These are phyloP conservation scores for Gastrolobium bilobum DNA, from an alignment of 306 rosid genomes.

Conservation along the genomic window DNA sequence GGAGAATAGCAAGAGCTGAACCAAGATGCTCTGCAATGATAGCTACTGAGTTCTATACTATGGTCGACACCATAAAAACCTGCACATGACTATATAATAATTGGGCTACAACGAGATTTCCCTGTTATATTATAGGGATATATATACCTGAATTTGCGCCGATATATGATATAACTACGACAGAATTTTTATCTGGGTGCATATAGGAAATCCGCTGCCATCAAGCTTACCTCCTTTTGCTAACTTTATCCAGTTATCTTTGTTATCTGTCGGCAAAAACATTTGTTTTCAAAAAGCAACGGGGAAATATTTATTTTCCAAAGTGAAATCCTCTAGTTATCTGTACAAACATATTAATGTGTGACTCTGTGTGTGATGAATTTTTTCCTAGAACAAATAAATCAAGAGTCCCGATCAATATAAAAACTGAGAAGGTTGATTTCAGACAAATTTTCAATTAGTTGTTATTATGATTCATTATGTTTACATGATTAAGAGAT, in stretches of 20 bases:
- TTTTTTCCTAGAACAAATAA: no score
- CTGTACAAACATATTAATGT: no score
- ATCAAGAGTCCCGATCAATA: no score
- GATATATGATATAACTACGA: constrained; percentile 30
- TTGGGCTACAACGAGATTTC: constrained; percentile 44
- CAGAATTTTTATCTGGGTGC: constrained; percentile 38
- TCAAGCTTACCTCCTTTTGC: constrained; percentile 45
- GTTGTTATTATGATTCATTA: neutral
- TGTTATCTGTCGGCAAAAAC: constrained; percentile 46
- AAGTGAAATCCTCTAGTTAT: constrained; percentile 1
- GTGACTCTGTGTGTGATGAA: neutral
- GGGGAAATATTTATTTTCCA: neutral
- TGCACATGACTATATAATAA: constrained; percentile 44
- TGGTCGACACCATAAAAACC: constrained; percentile 35
- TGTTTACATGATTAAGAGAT: neutral
- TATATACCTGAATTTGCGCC: constrained; percentile 43
- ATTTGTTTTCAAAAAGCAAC: constrained; percentile 10
- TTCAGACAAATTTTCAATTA: neutral
- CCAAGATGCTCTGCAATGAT: neutral
- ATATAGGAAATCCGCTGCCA: constrained; percentile 31
- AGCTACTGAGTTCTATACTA: neutral
- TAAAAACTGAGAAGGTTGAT: no score
- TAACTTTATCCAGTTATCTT: constrained; percentile 47
- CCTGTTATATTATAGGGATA: constrained; percentile 43
- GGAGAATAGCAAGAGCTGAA: constrained; percentile 2